Evolutionary conservation across 2,329 filamentous ascomycete species (phyloP).

Genomic region (Diaporthe sp.): DNA sequence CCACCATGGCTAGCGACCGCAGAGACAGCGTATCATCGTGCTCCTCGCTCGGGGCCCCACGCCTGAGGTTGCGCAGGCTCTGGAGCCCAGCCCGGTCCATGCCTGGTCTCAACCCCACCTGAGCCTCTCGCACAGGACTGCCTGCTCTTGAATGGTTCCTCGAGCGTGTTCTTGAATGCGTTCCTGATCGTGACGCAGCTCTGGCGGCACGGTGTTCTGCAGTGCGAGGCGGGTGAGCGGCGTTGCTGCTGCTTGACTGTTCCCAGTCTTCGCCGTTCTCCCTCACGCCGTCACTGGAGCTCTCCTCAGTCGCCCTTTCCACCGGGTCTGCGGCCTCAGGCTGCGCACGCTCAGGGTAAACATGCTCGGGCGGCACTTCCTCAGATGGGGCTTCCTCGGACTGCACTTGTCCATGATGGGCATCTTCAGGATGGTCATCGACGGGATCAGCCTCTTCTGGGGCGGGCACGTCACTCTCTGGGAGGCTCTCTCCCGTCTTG

Average conservation of each 20-base stretch:
- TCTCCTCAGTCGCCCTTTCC: slow-evolving; percentile 29
- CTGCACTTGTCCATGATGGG: background rate
- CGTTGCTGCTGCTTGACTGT: background rate
- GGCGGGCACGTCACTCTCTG: background rate
- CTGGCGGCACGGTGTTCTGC: slow-evolving; percentile 17
- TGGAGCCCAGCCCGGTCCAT: slow-evolving; percentile 35
- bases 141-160: slow-evolving; percentile 22
- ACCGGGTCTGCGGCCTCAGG: background rate
- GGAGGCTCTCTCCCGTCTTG: slow-evolving; percentile 4
- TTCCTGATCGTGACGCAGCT: slow-evolving; percentile 10
- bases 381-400: background rate
- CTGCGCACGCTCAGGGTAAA: background rate
- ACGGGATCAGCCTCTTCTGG: background rate
- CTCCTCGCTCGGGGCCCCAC: slow-evolving; percentile 28
- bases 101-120: slow-evolving; percentile 26
- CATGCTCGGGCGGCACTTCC: background rate
- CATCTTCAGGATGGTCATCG: background rate
- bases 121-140: slow-evolving; percentile 11
- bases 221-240: slow-evolving; percentile 10
- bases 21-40: slow-evolving; percentile 31
- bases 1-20: slow-evolving; percentile 34
- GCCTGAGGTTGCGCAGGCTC: slow-evolving; percentile 31
- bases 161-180: slow-evolving; percentile 6
- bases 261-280: slow-evolving; percentile 31
- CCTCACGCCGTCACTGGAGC: slow-evolving; percentile 17